Conservation (phyloP, 2,329 filamentous ascomycete genomes). For the Geoglossum cookeanum region DNA sequence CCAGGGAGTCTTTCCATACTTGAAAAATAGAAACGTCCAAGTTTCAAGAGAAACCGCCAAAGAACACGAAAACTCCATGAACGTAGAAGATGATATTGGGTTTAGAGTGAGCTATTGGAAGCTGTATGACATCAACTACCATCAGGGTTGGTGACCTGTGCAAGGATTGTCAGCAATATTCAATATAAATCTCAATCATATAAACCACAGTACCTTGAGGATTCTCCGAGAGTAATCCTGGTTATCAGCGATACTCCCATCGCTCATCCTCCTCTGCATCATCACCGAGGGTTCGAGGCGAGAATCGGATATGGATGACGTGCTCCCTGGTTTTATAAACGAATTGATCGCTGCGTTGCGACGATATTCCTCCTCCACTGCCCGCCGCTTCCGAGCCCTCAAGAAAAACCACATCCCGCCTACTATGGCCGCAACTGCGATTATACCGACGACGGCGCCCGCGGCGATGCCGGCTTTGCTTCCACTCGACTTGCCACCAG, state of each 20-base stretch:
- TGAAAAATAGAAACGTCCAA: background rate
- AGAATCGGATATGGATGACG: conserved; percentile 56
- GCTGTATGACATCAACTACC: background rate
- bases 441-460: conserved; percentile 69
- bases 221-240: conserved; percentile 93
- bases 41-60: background rate
- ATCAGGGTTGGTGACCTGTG: conserved; percentile 4
- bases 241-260: conserved; percentile 92
- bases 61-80: background rate
- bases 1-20: background rate
- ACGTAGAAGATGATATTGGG: background rate
- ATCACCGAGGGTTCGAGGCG: conserved; percentile 70
- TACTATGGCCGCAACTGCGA: conserved; percentile 44
- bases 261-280: conserved; percentile 68
- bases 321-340: conserved; percentile 44
- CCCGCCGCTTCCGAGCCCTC: conserved; percentile 54
- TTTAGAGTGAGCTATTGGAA: background rate
- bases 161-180: background rate
- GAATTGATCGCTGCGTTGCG: conserved; percentile 61
- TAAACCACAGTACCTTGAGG: conserved; percentile 45
- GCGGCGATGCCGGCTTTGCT: conserved; percentile 64
- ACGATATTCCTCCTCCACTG: conserved; percentile 69
- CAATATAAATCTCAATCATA: conserved; percentile 19
- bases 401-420: conserved; percentile 57
- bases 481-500: conserved; percentile 11